These are phyloP conservation scores for Sherardia arvensis DNA, from an alignment of 257 asterid species.

Conservation along the genomic window DNA sequence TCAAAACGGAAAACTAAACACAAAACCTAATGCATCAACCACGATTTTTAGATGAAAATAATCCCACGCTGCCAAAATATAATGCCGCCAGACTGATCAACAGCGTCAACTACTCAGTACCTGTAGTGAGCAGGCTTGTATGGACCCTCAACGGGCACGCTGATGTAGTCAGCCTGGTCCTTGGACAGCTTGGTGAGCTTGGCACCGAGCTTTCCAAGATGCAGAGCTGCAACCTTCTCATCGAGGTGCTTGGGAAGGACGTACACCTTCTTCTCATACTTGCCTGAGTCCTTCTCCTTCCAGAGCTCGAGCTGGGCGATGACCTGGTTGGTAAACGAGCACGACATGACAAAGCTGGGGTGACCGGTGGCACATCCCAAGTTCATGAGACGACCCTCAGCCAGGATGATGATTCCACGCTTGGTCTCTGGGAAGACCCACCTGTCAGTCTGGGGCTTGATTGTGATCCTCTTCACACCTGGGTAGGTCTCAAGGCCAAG, in stretches of 20 bases:
- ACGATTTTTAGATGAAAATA: not conserved
- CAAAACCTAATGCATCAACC: not conserved
- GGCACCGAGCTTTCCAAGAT: constrained; percentile 55
- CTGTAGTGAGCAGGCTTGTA: constrained; percentile 57
- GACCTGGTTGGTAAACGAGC: constrained; percentile 57
- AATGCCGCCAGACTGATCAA: not conserved
- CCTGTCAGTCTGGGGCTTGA: constrained; percentile 54
- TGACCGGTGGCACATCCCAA: constrained; percentile 62
- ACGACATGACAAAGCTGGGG: constrained; percentile 63
- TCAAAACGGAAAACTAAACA: not conserved
- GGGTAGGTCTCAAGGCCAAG: constrained; percentile 48
- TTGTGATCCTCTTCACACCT: constrained; percentile 43
- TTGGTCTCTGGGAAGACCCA: constrained; percentile 49
- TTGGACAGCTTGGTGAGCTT: constrained; percentile 41
- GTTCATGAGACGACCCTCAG: constrained; percentile 63
- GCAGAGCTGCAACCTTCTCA: constrained; percentile 60
- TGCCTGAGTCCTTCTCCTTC: constrained; percentile 38
- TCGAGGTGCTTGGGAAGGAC: constrained; percentile 51
- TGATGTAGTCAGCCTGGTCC: constrained; percentile 47
- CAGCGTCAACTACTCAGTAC: constrained; percentile 24
- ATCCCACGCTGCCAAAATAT: constrained; percentile 2
- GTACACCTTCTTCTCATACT: constrained; percentile 52
- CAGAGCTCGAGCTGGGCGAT: constrained; percentile 61
- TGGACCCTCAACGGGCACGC: constrained; percentile 50
- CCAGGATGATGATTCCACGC: constrained; percentile 35